phyloP scores from a whole-genome alignment of 2,329 filamentous ascomycete genomes.

The Beauveria australis region DNA sequence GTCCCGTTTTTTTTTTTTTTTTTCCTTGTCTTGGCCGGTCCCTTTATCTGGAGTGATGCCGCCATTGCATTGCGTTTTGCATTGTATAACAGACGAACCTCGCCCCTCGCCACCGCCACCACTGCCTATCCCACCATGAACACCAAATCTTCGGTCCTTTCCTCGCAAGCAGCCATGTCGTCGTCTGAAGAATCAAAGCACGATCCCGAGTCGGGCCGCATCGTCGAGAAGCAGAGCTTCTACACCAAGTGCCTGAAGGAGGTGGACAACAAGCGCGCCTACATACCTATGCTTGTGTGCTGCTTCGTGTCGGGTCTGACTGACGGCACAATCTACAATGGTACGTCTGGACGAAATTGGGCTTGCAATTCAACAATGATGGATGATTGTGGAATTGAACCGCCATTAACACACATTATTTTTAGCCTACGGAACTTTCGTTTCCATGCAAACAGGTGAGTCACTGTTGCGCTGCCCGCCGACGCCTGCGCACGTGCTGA shows the following conservation, averaged over 20 bases:
- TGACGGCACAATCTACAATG: constrained; percentile 33
- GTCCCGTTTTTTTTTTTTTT: no score
- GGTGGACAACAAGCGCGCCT: constrained; percentile 18
- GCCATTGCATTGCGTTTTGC: not conserved
- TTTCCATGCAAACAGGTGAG: constrained; percentile 31
- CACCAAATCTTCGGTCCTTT: not conserved
- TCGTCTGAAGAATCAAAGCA: constrained; percentile 8
- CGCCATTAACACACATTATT: not conserved
- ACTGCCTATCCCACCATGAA: not conserved
- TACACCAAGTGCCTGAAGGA: constrained; percentile 10
- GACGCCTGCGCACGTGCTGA: not conserved
- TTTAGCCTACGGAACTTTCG: constrained; percentile 27
- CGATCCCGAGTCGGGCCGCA: constrained; percentile 14
- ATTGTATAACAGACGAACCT: constrained; percentile 5
- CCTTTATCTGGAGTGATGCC: not conserved
- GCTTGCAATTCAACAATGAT: not conserved
- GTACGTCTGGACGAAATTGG: not conserved
- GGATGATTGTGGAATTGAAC: not conserved
- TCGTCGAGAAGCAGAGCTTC: constrained; percentile 10
- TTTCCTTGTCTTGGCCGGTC: not conserved
- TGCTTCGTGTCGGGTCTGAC: constrained; percentile 31
- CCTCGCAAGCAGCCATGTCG: constrained; percentile 1
- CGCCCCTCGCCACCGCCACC: not conserved
- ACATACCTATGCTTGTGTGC: constrained; percentile 31
- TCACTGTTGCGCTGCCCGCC: not conserved